Conservation (phyloP, 345 rosid genomes). For the Aethionema arabicum region DNA sequence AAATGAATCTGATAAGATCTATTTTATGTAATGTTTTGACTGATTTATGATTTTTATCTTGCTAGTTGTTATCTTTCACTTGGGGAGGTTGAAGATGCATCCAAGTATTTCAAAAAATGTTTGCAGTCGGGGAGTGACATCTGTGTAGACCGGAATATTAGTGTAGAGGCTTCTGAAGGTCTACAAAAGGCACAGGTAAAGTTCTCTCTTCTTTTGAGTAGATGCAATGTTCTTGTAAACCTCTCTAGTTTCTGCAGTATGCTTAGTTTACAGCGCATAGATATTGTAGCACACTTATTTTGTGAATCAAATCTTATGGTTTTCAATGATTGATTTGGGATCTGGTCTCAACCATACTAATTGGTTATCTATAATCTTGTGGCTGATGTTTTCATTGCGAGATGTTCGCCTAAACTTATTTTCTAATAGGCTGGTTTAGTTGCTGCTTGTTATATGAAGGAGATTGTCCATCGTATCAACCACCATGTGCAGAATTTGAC, state of each 20-base stretch:
- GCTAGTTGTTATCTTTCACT: slow-evolving; percentile 86
- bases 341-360: slow-evolving; percentile 20
- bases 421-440: slow-evolving; percentile 13
- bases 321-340: slow-evolving; percentile 10
- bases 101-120: slow-evolving; percentile 69
- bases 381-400: slow-evolving; percentile 13
- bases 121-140: slow-evolving; percentile 66
- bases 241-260: slow-evolving; percentile 7
- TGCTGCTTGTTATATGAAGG: slow-evolving; percentile 21
- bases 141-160: slow-evolving; percentile 78
- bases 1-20: slow-evolving; percentile 9
- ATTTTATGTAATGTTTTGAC: slow-evolving; percentile 18
- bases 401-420: slow-evolving; percentile 5
- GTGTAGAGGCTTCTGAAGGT: slow-evolving; percentile 92
- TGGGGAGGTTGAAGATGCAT: slow-evolving; percentile 89
- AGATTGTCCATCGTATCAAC: slow-evolving; percentile 15
- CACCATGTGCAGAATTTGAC: not conserved
- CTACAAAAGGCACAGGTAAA: slow-evolving; percentile 82
- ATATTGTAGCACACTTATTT: slow-evolving; percentile 20
- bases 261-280: not conserved
- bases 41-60: slow-evolving; percentile 26
- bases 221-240: slow-evolving; percentile 19
- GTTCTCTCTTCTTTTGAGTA: slow-evolving; percentile 19
- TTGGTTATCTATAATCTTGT: not conserved
- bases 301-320: not conserved